Conservation (phyloP, 805 yeast genomes). For the Candida boleticola region DNA sequence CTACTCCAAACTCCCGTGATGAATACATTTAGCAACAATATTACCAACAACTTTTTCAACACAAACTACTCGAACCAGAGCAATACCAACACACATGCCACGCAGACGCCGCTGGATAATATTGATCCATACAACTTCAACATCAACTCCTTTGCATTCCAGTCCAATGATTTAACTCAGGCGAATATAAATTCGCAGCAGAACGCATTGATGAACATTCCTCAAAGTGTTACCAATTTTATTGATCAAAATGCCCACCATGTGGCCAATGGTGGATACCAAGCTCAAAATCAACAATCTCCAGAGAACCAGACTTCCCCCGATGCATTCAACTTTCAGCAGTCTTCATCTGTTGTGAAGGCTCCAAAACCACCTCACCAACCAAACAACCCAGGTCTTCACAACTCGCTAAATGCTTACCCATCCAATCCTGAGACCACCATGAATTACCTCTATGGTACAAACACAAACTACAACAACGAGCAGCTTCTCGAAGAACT, state of each 20-base stretch:
- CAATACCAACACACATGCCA: background rate
- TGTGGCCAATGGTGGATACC: background rate
- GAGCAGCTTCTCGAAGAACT: conserved; percentile 35
- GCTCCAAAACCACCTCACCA: conserved; percentile 5
- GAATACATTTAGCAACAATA: conserved; percentile 29
- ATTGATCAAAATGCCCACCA: background rate
- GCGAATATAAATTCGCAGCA: background rate
- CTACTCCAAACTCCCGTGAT: conserved; percentile 26
- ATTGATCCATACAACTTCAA: conserved; percentile 19
- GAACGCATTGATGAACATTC: background rate
- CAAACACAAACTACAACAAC: conserved; percentile 37
- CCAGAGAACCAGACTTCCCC: conserved; percentile 2
- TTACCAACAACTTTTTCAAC: conserved; percentile 35
- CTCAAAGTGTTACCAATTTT: conserved; percentile 4
- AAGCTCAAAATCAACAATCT: conserved; percentile 1
- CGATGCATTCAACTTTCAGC: conserved; percentile 3
- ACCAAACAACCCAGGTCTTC: conserved; percentile 19
- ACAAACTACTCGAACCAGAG: conserved; percentile 20
- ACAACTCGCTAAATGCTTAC: conserved; percentile 27
- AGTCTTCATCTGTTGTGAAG: background rate
- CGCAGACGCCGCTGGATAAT: conserved; percentile 1
- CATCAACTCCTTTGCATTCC: conserved; percentile 31
- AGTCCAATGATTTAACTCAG: conserved; percentile 15
- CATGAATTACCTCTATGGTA: conserved; percentile 35
- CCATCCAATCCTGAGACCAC: conserved; percentile 34